Base-by-base conservation (phyloP, 352 stramenopile genomes). In the Thraustochytrium striatum region DNA sequence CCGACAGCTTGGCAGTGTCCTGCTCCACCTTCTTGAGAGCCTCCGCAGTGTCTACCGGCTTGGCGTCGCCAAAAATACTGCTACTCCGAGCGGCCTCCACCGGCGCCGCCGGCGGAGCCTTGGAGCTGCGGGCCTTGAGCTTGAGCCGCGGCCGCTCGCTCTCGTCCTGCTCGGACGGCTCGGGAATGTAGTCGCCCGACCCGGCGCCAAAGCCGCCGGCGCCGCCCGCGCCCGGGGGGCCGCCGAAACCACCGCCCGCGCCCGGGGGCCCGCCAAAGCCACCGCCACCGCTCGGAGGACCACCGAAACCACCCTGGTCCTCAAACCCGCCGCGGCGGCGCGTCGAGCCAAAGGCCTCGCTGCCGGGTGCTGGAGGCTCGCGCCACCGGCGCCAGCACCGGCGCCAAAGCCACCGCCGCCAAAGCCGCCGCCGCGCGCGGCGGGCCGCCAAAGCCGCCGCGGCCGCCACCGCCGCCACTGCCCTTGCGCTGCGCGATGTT, bases 1-100 rank as follows among this genome's bases (percentile, higher is more conserved):
- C n/a, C n/a, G n/a, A n/a, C n/a, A n/a, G n/a, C n/a, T n/a, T n/a
- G n/a, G n/a, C n/a, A n/a, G n/a, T n/a, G n/a, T 47, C 5, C 39
- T 47, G 5, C 39, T 47, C 59, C 13, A 38, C 33, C 0, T 9
- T 38, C 44, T 61, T 58, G 21, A 65, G 19, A 38, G 65, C 30
- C 44, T 33, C 65, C 44, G 43, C 44, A n/a, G 44, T 30, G 47
- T 75, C 47, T 21, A 75, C 65, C 16, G 89, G 89, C 83, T 93
- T 94, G 25, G 89, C 89, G n/a, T 92, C 86, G 19, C 89, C 89
- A 62, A 94, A 94, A 69, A 91, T 89, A 81, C 83, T 92, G 25
- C 86, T 81, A 53, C 88, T 90, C 57, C 78, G 61, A 30, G 85
- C 69, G 21, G 58, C 75, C 36, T 85, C 81, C 36, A 81, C 62